Evolutionary conservation across 495 filamentous ascomycete species (phyloP), one percentile per base, ranked within the genome.

Genomic region (Echria macrotheca): DNA sequence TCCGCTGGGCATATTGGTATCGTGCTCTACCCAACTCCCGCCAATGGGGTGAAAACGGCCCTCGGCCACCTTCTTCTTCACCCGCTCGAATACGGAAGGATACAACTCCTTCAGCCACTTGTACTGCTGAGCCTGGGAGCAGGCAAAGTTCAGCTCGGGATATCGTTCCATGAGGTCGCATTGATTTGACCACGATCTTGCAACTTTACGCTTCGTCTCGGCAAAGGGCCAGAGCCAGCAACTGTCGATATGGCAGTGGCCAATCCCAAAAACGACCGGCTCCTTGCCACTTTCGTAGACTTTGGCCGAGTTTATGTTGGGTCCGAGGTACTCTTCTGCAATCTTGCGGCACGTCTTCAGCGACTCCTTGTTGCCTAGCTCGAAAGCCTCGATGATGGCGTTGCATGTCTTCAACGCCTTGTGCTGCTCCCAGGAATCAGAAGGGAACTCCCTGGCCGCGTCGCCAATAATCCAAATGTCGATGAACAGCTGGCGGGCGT

Each of bases 151-250:
- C 57, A 94, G 85, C 67, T 98, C 93, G 0, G 91, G 89, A 53
- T 97, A 98, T 3, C 87, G 80, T 26, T 98, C 93, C 71, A 98
- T 85, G 36, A 98, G 70, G 58, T 91, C 83, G 62, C 90, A 95
- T 62, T 98, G 93, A 61, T 87, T 95, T 2, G 89, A 87, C 91
- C 93, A 98, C 1, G 91, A 96, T 17, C 93, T 81, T 19, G 88
- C 93, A 5, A 96, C 84, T 72, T 98, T 98, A 50, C 93, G 85
- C 65, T 95, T 96, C 1, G 93, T 98, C 74, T 98, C 93, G n/a
- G 89, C 93, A 77, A 86, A 97, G 2, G 93, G 93, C 93, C 93
- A 98, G 8, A 98, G 72, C 93, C 93, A 98, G 67, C 91, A 96
- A 21, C 87, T 91, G 69, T 94, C 93, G 55, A 98, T 98, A 62